phyloP scores from a whole-genome alignment of 495 filamentous ascomycete genomes.

The Parmelia sp. region DNA sequence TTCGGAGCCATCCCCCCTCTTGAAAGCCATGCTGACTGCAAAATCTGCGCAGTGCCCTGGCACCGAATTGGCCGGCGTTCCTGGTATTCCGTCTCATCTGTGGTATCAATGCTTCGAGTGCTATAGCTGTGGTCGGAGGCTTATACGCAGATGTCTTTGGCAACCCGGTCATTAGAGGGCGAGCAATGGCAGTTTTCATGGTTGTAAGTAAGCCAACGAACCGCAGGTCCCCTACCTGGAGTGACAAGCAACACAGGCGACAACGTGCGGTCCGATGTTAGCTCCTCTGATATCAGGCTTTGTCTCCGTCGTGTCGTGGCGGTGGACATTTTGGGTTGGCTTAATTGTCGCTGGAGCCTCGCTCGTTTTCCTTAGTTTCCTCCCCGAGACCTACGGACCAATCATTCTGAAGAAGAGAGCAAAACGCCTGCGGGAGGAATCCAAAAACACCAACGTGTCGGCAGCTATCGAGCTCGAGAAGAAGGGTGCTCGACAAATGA shows the following conservation, averaged over 20 bases:
- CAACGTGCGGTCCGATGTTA: conserved; percentile 59
- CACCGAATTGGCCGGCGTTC: conserved; percentile 60
- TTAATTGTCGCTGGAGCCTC: conserved; percentile 50
- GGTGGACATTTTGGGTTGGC: conserved; percentile 59
- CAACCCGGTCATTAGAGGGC: conserved; percentile 53
- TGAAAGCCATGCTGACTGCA: too few relatives aligned
- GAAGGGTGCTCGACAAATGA: conserved; percentile 38
- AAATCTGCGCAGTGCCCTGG: too few relatives aligned
- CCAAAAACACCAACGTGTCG: conserved; percentile 46
- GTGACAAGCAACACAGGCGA: conserved; percentile 41
- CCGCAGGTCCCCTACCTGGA: not conserved
- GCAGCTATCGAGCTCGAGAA: conserved; percentile 44
- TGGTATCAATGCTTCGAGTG: conserved; percentile 58
- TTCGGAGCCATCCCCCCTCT: too few relatives aligned
- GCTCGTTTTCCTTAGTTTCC: conserved; percentile 42
- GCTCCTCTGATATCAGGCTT: conserved; percentile 65
- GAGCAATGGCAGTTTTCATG: conserved; percentile 68
- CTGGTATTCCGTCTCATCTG: conserved; percentile 62
- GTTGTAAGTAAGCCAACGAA: conserved; percentile 43
- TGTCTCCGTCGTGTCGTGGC: conserved; percentile 54
- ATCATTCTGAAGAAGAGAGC: conserved; percentile 61
- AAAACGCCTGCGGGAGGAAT: conserved; percentile 57
- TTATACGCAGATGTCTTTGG: conserved; percentile 67
- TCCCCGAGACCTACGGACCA: conserved; percentile 65
- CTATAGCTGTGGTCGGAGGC: conserved; percentile 65